Conservation (phyloP, 1,139 yeast genomes). For the Sugiyamaella xylanicola region DNA sequence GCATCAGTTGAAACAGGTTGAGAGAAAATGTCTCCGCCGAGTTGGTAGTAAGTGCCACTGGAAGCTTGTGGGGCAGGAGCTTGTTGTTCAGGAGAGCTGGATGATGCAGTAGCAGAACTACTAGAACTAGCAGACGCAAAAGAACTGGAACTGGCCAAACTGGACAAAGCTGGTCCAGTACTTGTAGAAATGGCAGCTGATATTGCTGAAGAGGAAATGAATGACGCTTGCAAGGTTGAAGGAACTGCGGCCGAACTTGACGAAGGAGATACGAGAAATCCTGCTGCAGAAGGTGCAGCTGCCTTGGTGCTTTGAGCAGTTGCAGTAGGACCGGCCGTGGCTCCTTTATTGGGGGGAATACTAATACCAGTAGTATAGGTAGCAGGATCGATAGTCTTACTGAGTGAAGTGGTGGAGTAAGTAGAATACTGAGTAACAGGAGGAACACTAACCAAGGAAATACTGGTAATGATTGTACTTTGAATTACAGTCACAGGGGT, state of each 20-base stretch:
- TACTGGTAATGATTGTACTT: slow-evolving; percentile 37
- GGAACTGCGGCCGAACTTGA: slow-evolving; percentile 17
- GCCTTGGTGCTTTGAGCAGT: neutral
- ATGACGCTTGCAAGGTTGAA: slow-evolving; percentile 17
- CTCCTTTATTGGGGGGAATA: slow-evolving; percentile 12
- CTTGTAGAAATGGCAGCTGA: too few species aligned
- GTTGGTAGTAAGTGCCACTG: slow-evolving; percentile 29
- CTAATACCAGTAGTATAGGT: slow-evolving; percentile 32
- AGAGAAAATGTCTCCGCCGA: slow-evolving; percentile 49
- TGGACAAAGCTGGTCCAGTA: too few species aligned
- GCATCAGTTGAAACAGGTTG: slow-evolving; percentile 50
- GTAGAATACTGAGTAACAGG: slow-evolving; percentile 38
- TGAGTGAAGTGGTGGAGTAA: slow-evolving; percentile 32
- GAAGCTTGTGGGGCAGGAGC: slow-evolving; percentile 26
- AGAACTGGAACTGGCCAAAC: slow-evolving; percentile 20
- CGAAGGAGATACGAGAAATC: neutral
- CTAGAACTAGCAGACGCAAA: slow-evolving; percentile 18
- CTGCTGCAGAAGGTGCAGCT: neutral
- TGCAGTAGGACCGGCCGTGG: neutral
- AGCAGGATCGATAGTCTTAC: slow-evolving; percentile 34
- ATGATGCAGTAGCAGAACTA: slow-evolving; percentile 19
- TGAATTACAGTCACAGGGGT: slow-evolving; percentile 32
- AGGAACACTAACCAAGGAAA: slow-evolving; percentile 34
- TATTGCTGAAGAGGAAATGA: slow-evolving; percentile 14
- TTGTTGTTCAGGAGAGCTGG: slow-evolving; percentile 23